phyloP scores from a whole-genome alignment of 139 green algal genomes.

The Ettlia oleoabundans region DNA sequence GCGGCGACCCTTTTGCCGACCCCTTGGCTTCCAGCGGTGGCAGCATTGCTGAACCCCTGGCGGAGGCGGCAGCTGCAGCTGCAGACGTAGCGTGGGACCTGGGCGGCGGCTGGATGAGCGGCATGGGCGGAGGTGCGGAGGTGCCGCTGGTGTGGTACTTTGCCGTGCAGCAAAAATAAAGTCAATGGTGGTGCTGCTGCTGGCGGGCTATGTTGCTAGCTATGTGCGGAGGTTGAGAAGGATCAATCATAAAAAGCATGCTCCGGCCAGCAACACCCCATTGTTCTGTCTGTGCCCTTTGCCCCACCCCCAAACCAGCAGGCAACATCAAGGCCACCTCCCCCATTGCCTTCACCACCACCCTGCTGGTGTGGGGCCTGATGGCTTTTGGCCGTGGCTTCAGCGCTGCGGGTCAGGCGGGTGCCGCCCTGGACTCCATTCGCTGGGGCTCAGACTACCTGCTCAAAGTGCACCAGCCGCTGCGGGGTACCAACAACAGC shows the following conservation, averaged over 20 bases:
- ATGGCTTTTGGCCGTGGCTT: slow-evolving; percentile 66
- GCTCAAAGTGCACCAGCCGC: slow-evolving; percentile 57
- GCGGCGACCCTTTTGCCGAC: slow-evolving; percentile 2
- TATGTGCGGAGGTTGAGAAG: no score
- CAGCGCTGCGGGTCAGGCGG: slow-evolving; percentile 25
- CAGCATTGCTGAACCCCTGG: background rate
- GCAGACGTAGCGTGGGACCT: slow-evolving; percentile 42
- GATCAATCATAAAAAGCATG: no score
- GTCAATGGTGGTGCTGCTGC: no score
- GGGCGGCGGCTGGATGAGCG: slow-evolving; percentile 59
- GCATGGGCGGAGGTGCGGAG: slow-evolving; percentile 43
- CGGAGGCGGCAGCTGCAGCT: background rate
- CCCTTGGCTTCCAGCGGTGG: background rate
- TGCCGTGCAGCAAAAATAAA: no score
- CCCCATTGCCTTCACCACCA: slow-evolving; percentile 78
- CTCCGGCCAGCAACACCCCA: no score
- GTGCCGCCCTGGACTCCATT: slow-evolving; percentile 47
- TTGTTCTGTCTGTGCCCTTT: background rate
- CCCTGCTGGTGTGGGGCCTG: slow-evolving; percentile 72
- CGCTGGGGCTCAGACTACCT: slow-evolving; percentile 78
- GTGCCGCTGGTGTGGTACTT: no score
- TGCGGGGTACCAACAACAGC: slow-evolving; percentile 9
- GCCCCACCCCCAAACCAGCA: background rate
- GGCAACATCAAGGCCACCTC: slow-evolving; percentile 79
- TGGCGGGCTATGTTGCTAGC: no score